phyloP scores from a whole-genome alignment of 2,329 filamentous ascomycete genomes.

The Venturia aucupariae region DNA sequence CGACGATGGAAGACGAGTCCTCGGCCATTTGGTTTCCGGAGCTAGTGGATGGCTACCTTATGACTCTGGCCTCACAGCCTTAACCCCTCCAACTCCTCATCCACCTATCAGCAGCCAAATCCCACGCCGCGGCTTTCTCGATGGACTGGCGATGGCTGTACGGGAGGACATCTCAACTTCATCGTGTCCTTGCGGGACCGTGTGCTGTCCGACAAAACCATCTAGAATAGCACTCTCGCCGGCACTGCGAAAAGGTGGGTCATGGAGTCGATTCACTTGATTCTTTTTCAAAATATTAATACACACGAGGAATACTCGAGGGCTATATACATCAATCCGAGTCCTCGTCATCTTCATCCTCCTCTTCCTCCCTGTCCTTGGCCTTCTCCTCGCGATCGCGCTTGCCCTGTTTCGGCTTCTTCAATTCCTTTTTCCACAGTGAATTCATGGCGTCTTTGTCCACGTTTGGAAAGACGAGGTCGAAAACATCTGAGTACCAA shows the following conservation, averaged over 20 bases:
- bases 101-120: too few relatives aligned
- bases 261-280: neutral
- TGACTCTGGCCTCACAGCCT: too few relatives aligned
- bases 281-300: neutral
- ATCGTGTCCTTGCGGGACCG: too few relatives aligned
- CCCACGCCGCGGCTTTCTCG: too few relatives aligned
- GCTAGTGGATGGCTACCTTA: neutral
- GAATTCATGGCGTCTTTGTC: constrained; percentile 64
- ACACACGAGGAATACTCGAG: neutral
- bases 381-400: constrained; percentile 27
- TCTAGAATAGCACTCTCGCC: too few relatives aligned
- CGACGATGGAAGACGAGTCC: neutral
- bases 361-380: neutral
- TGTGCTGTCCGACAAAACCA: too few relatives aligned
- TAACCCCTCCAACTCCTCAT: too few relatives aligned
- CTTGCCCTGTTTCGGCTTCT: constrained; percentile 33
- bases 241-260: too few relatives aligned
- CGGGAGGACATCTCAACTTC: too few relatives aligned
- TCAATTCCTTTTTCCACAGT: constrained; percentile 57
- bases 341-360: neutral
- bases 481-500: constrained; percentile 93
- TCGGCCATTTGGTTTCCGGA: neutral
- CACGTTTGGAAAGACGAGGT: constrained; percentile 76
- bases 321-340: neutral
- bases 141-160: too few relatives aligned